These are phyloP conservation scores for Schizosaccharomyces japonicus DNA, from an alignment of 805 yeast species.

Conservation along the genomic window DNA sequence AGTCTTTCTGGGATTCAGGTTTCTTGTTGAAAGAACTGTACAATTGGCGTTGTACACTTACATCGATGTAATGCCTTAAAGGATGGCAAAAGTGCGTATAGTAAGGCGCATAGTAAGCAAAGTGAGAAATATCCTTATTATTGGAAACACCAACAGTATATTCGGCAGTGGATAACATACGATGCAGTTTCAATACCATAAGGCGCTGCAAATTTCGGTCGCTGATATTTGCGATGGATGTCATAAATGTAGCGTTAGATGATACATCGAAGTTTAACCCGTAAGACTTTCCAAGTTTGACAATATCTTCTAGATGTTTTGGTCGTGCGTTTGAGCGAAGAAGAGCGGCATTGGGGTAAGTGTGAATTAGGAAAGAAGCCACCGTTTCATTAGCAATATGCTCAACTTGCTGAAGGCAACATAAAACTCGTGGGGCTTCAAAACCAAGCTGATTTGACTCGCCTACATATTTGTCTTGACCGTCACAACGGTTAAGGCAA, in stretches of 20 bases:
- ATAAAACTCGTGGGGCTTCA: neutral
- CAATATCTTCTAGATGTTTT: neutral
- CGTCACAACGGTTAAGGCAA: neutral
- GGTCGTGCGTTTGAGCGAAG: neutral
- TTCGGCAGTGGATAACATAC: neutral
- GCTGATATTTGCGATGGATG: neutral
- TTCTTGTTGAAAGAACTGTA: constrained; percentile 6
- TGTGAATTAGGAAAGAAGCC: neutral
- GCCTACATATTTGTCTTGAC: neutral
- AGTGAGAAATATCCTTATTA: neutral
- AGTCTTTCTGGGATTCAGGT: constrained; percentile 25
- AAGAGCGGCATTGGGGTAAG: neutral
- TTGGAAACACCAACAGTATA: neutral
- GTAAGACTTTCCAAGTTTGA: neutral
- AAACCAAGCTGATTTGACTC: neutral
- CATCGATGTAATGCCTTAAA: constrained; percentile 90
- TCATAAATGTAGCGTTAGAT: neutral
- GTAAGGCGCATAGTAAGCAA: constrained; percentile 28
- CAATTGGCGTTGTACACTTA: constrained; percentile 87
- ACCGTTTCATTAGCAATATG: neutral
- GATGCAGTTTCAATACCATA: neutral
- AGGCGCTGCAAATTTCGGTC: neutral
- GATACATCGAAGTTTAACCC: neutral
- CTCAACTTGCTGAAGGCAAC: neutral
- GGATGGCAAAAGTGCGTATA: constrained; percentile 91